Conservation (phyloP, 2,329 filamentous ascomycete genomes). For the Fusarium drepaniforme region DNA sequence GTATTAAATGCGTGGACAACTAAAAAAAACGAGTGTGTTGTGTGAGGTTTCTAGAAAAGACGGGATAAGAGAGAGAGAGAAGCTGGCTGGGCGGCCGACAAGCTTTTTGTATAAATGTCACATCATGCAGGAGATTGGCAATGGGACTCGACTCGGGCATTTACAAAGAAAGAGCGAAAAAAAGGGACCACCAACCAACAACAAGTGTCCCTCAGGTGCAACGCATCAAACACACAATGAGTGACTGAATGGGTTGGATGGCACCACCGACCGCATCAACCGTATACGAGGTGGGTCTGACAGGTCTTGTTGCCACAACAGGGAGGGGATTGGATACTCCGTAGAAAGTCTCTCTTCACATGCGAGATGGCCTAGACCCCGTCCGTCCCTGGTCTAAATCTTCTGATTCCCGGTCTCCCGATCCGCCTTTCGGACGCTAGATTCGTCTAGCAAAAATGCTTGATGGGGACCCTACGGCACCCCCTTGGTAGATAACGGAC, state of each 20-base stretch:
- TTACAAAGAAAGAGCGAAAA: neutral
- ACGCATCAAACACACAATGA: neutral
- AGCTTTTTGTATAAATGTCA: constrained; percentile 5
- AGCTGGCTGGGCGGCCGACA: neutral
- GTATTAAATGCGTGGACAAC: neutral
- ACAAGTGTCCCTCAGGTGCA: neutral
- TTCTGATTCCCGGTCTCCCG: neutral
- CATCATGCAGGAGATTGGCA: constrained; percentile 1
- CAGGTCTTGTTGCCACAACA: neutral
- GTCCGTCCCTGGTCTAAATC: neutral
- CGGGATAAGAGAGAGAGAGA: neutral
- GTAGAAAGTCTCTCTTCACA: neutral
- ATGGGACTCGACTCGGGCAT: neutral
- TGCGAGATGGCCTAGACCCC: neutral
- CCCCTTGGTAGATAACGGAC: neutral
- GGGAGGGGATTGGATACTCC: neutral
- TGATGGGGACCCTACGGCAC: neutral
- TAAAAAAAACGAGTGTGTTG: neutral
- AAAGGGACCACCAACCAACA: neutral
- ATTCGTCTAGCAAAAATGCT: constrained; percentile 7
- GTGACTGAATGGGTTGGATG: neutral
- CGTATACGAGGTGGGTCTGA: constrained; percentile 10
- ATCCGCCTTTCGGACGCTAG: neutral
- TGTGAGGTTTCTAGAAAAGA: neutral
- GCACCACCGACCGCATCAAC: constrained; percentile 3